phyloP scores from a whole-genome alignment of 2,329 filamentous ascomycete species.

The Monosporascus sp. region DNA sequence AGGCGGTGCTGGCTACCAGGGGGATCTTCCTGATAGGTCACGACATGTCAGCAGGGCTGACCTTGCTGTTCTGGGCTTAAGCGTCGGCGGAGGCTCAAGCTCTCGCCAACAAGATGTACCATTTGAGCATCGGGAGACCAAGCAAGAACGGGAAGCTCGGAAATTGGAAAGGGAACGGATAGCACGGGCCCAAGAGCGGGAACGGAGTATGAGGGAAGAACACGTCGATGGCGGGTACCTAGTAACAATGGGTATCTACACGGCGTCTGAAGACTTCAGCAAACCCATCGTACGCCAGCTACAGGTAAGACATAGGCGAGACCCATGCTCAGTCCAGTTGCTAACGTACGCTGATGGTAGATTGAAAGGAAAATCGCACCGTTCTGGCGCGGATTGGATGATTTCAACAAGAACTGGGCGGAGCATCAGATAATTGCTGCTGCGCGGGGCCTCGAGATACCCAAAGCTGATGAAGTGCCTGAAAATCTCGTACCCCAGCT shows the following conservation, averaged over 20 bases:
- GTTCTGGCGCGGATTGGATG: constrained; percentile 91
- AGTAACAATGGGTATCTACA: constrained; percentile 91
- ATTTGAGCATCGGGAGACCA: constrained; percentile 73
- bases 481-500: constrained; percentile 53
- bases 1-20: constrained; percentile 13
- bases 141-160: constrained; percentile 83
- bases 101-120: constrained; percentile 36
- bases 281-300: constrained; percentile 83
- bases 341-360: constrained; percentile 38
- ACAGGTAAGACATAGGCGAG: constrained; percentile 56
- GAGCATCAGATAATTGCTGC: constrained; percentile 94
- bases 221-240: constrained; percentile 91
- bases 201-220: constrained; percentile 85
- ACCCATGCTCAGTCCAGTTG: background rate
- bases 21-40: constrained; percentile 15
- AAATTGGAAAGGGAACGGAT: constrained; percentile 76
- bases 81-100: constrained; percentile 30
- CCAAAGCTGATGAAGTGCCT: constrained; percentile 73
- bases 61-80: constrained; percentile 40
- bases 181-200: constrained; percentile 73
- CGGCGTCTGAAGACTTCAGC: constrained; percentile 86
- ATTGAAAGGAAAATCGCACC: constrained; percentile 89
- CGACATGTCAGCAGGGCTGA: constrained; percentile 38
- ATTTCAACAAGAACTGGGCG: constrained; percentile 83
- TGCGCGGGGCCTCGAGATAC: constrained; percentile 76